phyloP scores from a whole-genome alignment of 805 yeast genomes.

The Metahyphopichia silvanorum region DNA sequence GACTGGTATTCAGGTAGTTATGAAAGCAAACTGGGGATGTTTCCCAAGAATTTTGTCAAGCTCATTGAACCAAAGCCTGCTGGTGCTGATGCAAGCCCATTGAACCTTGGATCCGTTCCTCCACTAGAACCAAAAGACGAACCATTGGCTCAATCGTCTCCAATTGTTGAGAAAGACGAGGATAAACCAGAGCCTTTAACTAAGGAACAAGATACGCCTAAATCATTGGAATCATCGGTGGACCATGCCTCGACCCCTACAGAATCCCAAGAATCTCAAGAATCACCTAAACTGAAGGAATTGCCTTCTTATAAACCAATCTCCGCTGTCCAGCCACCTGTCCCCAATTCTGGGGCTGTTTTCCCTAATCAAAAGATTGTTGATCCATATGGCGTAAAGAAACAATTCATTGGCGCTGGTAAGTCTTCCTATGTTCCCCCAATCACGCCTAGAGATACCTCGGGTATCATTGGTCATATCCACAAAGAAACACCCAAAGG shows the following conservation, averaged over 20 bases:
- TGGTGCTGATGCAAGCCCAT: conserved; percentile 8
- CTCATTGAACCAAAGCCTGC: conserved; percentile 6
- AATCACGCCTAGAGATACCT: conserved; percentile 37
- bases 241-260: conserved; percentile 2
- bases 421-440: conserved; percentile 60
- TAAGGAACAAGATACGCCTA: conserved; percentile 2
- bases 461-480: conserved; percentile 26
- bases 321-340: conserved; percentile 3
- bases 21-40: conserved; percentile 69
- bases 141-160: conserved; percentile 4
- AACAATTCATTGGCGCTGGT: conserved; percentile 53
- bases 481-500: conserved; percentile 17
- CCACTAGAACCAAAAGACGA: conserved; percentile 5
- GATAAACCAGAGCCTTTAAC: background rate
- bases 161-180: background rate
- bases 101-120: conserved; percentile 5
- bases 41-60: conserved; percentile 82
- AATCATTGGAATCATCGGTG: background rate
- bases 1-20: conserved; percentile 86
- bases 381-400: conserved; percentile 49
- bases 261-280: too few relatives aligned
- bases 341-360: conserved; percentile 14
- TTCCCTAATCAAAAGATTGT: conserved; percentile 29
- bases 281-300: too few relatives aligned
- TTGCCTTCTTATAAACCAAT: background rate